Conservation (phyloP, 164 flowering plant genomes). For the Malania oleifera region DNA sequence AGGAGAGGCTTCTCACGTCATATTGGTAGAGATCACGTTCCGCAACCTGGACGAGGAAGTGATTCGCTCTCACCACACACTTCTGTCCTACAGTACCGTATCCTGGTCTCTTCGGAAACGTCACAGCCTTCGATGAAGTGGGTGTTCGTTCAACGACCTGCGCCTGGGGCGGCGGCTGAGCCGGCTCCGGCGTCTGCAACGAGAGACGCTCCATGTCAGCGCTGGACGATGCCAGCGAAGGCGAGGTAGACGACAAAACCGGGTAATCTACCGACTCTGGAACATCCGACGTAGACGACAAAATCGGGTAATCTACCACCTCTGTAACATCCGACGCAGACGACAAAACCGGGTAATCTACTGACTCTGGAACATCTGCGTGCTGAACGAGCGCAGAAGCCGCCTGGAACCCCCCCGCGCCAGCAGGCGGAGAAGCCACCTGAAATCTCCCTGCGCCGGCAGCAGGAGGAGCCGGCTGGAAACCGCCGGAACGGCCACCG, state of each 20-base stretch:
- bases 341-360: no score
- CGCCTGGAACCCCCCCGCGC: not conserved
- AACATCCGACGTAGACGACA: no score
- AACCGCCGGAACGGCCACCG: not conserved
- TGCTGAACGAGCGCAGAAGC: no score
- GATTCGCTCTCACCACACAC: conserved; percentile 54
- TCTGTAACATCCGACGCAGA: no score
- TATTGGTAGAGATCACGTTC: conserved; percentile 52
- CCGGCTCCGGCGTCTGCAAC: conserved; percentile 2
- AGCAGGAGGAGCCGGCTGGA: no score
- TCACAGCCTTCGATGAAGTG: conserved; percentile 30
- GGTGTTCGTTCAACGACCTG: conserved; percentile 17
- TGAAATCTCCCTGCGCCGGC: no score
- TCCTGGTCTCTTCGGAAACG: conserved; percentile 49
- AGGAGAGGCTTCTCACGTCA: conserved; percentile 41
- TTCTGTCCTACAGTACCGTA: conserved; percentile 37
- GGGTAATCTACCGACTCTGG: no score
- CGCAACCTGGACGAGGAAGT: conserved; percentile 46
- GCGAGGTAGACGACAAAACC: conserved; percentile 1
- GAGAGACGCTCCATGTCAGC: conserved; percentile 11
- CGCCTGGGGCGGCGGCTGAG: not conserved
- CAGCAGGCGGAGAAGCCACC: not conserved
- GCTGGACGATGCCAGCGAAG: conserved; percentile 1
- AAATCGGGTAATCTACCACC: no score
- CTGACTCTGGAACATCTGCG: no score